phyloP scores from a whole-genome alignment of 805 yeast species.

The Candida vaughaniae region DNA sequence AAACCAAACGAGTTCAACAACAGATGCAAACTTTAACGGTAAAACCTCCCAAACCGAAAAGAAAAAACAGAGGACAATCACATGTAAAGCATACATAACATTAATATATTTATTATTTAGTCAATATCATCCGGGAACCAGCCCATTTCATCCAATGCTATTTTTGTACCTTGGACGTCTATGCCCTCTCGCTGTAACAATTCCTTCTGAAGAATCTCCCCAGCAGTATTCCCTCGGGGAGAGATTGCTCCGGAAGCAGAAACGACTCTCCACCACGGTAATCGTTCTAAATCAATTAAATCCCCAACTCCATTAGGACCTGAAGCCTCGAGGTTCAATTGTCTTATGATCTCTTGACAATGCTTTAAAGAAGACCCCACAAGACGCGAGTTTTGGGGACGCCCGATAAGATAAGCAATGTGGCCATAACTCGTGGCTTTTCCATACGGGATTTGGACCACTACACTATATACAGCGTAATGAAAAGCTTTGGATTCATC shows the following conservation, averaged over 20 bases:
- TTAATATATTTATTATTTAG: slow-evolving; percentile 5
- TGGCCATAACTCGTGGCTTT: slow-evolving; percentile 74
- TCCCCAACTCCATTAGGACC: slow-evolving; percentile 1
- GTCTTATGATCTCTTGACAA: slow-evolving; percentile 21
- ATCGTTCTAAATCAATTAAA: slow-evolving; percentile 22
- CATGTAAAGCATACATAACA: no score
- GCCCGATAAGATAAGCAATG: slow-evolving; percentile 59
- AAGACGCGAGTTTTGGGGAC: slow-evolving; percentile 68
- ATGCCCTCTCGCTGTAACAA: slow-evolving; percentile 50
- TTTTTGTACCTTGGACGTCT: slow-evolving; percentile 26
- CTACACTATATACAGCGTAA: slow-evolving; percentile 56
- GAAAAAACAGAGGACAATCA: not conserved
- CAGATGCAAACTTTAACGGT: slow-evolving; percentile 19
- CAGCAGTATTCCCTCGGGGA: slow-evolving; percentile 41
- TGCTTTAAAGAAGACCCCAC: slow-evolving; percentile 72
- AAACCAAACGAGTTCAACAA: slow-evolving; percentile 62
- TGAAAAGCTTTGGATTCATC: slow-evolving; percentile 59
- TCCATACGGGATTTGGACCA: slow-evolving; percentile 58
- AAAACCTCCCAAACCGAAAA: slow-evolving; percentile 7
- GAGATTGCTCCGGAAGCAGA: slow-evolving; percentile 64
- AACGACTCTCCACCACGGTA: slow-evolving; percentile 85
- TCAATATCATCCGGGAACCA: slow-evolving; percentile 66
- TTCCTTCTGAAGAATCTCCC: slow-evolving; percentile 47
- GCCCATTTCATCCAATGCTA: slow-evolving; percentile 50
- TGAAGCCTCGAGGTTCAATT: slow-evolving; percentile 22